Conservation (phyloP, 2,329 filamentous ascomycete species). For the Hypomyces rosellus region DNA sequence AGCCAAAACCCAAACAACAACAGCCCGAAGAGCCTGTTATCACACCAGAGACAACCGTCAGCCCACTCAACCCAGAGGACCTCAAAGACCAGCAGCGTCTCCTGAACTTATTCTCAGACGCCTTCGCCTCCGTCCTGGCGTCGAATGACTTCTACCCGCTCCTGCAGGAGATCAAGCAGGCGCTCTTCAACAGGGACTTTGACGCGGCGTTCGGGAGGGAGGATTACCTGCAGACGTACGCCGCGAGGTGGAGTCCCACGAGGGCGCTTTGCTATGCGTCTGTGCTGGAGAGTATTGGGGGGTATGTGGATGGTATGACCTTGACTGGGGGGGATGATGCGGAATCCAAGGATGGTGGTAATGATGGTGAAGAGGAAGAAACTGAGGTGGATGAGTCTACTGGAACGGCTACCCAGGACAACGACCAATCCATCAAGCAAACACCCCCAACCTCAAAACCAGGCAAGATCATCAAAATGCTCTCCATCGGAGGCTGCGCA, state of each 20-base stretch:
- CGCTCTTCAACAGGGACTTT: constrained; percentile 84
- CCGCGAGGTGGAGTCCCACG: constrained; percentile 83
- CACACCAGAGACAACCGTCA: background rate
- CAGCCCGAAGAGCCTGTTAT: background rate
- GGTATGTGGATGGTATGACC: constrained; percentile 26
- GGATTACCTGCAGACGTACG: constrained; percentile 74
- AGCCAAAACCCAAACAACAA: background rate
- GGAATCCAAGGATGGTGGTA: constrained; percentile 2
- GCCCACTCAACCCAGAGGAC: constrained; percentile 13
- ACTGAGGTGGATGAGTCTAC: background rate
- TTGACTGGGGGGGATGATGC: background rate
- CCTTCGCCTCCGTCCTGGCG: constrained; percentile 49
- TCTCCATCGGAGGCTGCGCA: constrained; percentile 51
- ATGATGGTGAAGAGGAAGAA: no score
- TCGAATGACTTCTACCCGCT: constrained; percentile 43
- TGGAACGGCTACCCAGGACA: background rate
- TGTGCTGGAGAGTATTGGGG: constrained; percentile 38
- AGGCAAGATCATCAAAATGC: constrained; percentile 28
- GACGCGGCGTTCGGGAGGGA: constrained; percentile 65
- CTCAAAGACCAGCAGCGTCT: constrained; percentile 55
- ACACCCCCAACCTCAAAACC: background rate
- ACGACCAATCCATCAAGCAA: background rate
- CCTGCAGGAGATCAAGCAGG: constrained; percentile 78
- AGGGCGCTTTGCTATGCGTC: constrained; percentile 74
- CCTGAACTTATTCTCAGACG: constrained; percentile 64